Evolutionary conservation across 2,329 filamentous ascomycete species (phyloP).

Genomic region (Phialophora verrucosa): DNA sequence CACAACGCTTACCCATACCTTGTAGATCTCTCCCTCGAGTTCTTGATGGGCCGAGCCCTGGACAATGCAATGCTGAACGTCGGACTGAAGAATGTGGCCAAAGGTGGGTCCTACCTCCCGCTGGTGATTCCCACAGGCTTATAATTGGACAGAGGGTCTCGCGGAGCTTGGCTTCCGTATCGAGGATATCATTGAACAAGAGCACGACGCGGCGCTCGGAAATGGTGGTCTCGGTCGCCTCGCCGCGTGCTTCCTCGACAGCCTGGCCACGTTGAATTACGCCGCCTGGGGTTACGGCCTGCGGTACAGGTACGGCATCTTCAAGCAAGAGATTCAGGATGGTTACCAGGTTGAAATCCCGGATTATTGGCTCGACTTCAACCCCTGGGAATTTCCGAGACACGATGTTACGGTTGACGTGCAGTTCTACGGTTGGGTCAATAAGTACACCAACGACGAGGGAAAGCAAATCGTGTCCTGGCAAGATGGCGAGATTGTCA

Average conservation of each 20-base stretch:
- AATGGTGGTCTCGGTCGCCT: slow-evolving; percentile 95
- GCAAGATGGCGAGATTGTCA: slow-evolving; percentile 92
- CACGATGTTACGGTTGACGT: slow-evolving; percentile 96
- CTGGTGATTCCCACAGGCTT: slow-evolving; percentile 36
- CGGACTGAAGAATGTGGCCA: slow-evolving; percentile 81
- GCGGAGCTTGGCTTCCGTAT: slow-evolving; percentile 91
- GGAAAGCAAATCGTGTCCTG: slow-evolving; percentile 78
- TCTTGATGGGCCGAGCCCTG: slow-evolving; percentile 92
- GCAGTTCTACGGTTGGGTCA: slow-evolving; percentile 90
- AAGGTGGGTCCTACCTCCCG: slow-evolving; percentile 60
- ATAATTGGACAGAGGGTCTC: slow-evolving; percentile 70
- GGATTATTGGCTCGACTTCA: slow-evolving; percentile 99
- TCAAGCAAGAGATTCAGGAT: slow-evolving; percentile 98
- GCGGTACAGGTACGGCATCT: slow-evolving; percentile 95
- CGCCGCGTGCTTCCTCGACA: slow-evolving; percentile 96
- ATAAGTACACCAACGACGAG: slow-evolving; percentile 73
- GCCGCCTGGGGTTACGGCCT: slow-evolving; percentile 97
- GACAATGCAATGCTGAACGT: slow-evolving; percentile 99
- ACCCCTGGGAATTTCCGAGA: slow-evolving; percentile 97
- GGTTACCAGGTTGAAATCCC: slow-evolving; percentile 98
- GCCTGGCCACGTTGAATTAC: slow-evolving; percentile 90
- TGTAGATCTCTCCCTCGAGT: slow-evolving; percentile 87
- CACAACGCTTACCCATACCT: slow-evolving; percentile 18
- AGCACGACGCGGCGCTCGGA: slow-evolving; percentile 93
- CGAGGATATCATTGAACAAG: slow-evolving; percentile 91